Percentiles rank a stretch among this genome's conserved stretches.
Evolutionary conservation across 2,329 filamentous ascomycete genomes (phyloP).

Genomic region (Penicillium sp.): DNA sequence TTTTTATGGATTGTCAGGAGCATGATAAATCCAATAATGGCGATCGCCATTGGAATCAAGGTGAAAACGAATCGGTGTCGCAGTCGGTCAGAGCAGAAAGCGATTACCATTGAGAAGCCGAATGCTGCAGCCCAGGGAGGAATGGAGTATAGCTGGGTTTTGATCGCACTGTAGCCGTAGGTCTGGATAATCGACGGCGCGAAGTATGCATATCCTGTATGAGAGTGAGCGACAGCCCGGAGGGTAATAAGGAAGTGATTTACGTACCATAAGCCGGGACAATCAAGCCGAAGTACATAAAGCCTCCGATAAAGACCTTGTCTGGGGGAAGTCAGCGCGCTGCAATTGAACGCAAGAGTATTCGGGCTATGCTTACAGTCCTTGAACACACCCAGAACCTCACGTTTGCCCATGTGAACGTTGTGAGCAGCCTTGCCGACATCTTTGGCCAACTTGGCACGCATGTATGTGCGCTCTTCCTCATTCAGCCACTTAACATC

Average conservation of each 20-base stretch:
- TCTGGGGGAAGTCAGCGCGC: conserved; percentile 30
- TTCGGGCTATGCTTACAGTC: conserved; percentile 51
- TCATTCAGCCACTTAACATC: conserved; percentile 69
- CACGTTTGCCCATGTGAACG: conserved; percentile 58
- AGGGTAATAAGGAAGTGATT: background rate
- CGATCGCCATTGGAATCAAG: conserved; percentile 65
- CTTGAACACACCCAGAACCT: conserved; percentile 65
- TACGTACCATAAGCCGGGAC: conserved; percentile 67
- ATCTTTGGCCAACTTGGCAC: conserved; percentile 65
- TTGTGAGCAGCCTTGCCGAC: conserved; percentile 67
- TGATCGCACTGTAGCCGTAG: conserved; percentile 61
- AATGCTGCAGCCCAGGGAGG: conserved; percentile 71
- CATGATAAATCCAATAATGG: conserved; percentile 73
- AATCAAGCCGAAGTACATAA: conserved; percentile 81
- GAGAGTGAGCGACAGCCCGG: conserved; percentile 7
- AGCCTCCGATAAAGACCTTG: conserved; percentile 70
- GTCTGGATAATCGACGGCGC: conserved; percentile 68
- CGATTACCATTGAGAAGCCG: conserved; percentile 72
- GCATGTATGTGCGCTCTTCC: conserved; percentile 68
- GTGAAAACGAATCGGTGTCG: conserved; percentile 75
- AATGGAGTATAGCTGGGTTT: conserved; percentile 53
- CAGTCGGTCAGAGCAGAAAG: conserved; percentile 68
- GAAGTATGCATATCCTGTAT: conserved; percentile 68
- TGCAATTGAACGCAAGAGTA: background rate
- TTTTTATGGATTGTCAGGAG: conserved; percentile 67